Conservation (phyloP, 306 rosid species). For the Dryas drummondii region DNA sequence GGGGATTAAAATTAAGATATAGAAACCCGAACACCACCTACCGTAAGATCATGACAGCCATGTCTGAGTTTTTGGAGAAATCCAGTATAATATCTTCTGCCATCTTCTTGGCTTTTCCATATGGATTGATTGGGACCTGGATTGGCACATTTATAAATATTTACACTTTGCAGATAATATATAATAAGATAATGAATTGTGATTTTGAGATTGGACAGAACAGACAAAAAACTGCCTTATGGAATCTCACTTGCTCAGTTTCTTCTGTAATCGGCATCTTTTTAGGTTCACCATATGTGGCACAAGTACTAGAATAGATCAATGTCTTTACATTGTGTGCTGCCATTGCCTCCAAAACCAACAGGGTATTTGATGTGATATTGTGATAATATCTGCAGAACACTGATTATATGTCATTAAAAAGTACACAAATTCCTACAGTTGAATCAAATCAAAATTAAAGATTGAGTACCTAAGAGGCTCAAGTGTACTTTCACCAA, state of each 20-base stretch:
- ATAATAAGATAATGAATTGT: neutral
- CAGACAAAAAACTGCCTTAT: neutral
- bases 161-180: neutral
- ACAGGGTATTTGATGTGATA: slow-evolving; percentile 86
- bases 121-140: slow-evolving; percentile 97
- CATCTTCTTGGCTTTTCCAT: slow-evolving; percentile 98
- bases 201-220: slow-evolving; percentile 1
- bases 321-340: slow-evolving; percentile 73
- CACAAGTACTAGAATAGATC: slow-evolving; percentile 97
- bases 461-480: slow-evolving; percentile 62
- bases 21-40: slow-evolving; percentile 21
- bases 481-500: slow-evolving; percentile 88
- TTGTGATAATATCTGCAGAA: slow-evolving; percentile 89
- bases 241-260: slow-evolving; percentile 68
- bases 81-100: slow-evolving; percentile 95
- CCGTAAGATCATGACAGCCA: slow-evolving; percentile 98
- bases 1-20: neutral
- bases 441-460: neutral
- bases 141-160: slow-evolving; percentile 10
- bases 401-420: neutral
- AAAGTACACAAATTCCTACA: neutral
- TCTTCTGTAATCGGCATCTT: slow-evolving; percentile 94
- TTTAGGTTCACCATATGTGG: slow-evolving; percentile 93
- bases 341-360: slow-evolving; percentile 88
- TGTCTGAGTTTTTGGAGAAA: slow-evolving; percentile 79